These are phyloP conservation scores for Fallopia convolvulus DNA, from an alignment of 148 eudicot genomes.

Conservation along the genomic window DNA sequence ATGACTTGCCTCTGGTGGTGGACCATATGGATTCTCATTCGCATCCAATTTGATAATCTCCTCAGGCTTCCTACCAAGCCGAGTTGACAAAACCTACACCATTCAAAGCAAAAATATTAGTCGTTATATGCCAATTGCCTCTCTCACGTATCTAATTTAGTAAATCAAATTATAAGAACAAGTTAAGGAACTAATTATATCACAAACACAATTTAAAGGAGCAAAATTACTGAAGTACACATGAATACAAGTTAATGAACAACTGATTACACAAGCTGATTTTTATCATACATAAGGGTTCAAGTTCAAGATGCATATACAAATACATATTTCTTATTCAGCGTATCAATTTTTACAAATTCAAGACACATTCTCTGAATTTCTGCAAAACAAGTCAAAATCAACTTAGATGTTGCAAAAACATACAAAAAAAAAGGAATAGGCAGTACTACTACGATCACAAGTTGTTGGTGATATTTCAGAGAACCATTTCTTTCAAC, in stretches of 20 bases:
- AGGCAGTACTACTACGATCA: neutral
- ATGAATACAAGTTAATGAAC: neutral
- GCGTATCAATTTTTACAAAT: neutral
- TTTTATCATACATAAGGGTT: neutral
- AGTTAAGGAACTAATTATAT: neutral
- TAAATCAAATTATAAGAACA: neutral
- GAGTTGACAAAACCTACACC: constrained; percentile 78
- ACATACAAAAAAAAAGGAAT: neutral
- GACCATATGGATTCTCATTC: constrained; percentile 94
- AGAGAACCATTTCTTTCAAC: neutral
- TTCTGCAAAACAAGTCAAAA: neutral
- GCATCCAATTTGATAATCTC: constrained; percentile 92
- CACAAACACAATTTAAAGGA: neutral
- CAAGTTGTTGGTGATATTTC: neutral
- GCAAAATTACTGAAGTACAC: neutral
- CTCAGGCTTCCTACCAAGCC: constrained; percentile 92
- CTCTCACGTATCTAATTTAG: neutral
- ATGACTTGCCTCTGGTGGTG: constrained; percentile 92
- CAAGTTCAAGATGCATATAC: neutral
- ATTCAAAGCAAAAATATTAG: neutral
- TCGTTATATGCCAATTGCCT: neutral
- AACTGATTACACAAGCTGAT: neutral
- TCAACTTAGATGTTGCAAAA: neutral
- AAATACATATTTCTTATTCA: neutral
- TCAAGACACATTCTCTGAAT: neutral